A percentile compares a stretch with the other conserved stretches of the same genome.
Evolutionary conservation across 2,329 filamentous ascomycete genomes (phyloP).

Genomic region (Domatiomyces catenatus): DNA sequence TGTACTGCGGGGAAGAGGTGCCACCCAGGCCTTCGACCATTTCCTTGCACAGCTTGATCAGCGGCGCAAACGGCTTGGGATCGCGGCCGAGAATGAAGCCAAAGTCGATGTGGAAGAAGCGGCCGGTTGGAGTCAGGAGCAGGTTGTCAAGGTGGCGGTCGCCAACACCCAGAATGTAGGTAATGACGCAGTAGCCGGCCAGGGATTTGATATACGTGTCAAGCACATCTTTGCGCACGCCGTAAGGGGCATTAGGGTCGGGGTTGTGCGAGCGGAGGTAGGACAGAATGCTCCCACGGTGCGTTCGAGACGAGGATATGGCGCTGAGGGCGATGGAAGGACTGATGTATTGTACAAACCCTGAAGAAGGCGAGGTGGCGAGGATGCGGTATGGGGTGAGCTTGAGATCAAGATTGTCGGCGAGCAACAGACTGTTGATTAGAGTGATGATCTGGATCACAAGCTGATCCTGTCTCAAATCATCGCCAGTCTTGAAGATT

Average conservation of each 20-base stretch:
- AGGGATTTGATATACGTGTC: slow-evolving; percentile 94
- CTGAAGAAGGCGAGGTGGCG: slow-evolving; percentile 75
- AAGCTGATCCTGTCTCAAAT: slow-evolving; percentile 88
- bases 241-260: slow-evolving; percentile 63
- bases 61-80: slow-evolving; percentile 89
- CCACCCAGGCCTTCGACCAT: slow-evolving; percentile 99
- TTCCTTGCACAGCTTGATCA: slow-evolving; percentile 93
- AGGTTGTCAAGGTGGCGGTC: slow-evolving; percentile 94
- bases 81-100: slow-evolving; percentile 95
- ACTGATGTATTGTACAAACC: slow-evolving; percentile 75
- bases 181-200: slow-evolving; percentile 96
- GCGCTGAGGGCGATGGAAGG: slow-evolving; percentile 70
- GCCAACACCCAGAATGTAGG: slow-evolving; percentile 89
- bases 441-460: slow-evolving; percentile 95
- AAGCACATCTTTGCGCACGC: slow-evolving; percentile 79
- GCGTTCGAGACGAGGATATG: slow-evolving; percentile 54
- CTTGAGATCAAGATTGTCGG: slow-evolving; percentile 91
- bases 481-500: slow-evolving; percentile 94
- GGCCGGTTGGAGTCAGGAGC: slow-evolving; percentile 71
- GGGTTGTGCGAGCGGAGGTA: slow-evolving; percentile 85
- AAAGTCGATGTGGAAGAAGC: slow-evolving; percentile 98
- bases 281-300: slow-evolving; percentile 60
- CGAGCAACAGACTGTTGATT: slow-evolving; percentile 89
- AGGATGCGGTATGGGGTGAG: slow-evolving; percentile 92
- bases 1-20: slow-evolving; percentile 58